Base-by-base conservation (phyloP, 2,329 filamentous ascomycete genomes). In the Cladosporium sphaerospermum region DNA sequence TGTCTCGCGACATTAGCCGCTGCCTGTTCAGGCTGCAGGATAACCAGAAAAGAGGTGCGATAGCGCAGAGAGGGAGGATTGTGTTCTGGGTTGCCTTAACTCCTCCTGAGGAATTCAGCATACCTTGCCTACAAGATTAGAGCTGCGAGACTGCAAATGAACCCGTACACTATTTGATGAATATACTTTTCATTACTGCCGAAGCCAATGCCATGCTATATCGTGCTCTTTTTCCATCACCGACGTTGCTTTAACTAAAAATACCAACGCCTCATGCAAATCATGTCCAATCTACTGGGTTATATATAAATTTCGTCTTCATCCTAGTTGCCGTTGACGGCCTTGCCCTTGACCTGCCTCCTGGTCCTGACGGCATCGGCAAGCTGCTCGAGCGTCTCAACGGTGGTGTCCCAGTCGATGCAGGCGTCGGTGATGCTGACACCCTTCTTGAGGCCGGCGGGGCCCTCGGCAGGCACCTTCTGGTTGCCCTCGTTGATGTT, bases 381-480 rank as follows among this genome's bases (percentile, higher is more conserved):
- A 42, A 99, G 80, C 47, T 78, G 77, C 60, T 86, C 85, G 9
- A 97, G 81, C 2, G 92, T 86, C 0, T 75, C 73, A 63, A 91
- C 85, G 3, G 93, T 97, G 63, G 95, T 89, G 58, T 92, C 83
- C 92, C 91, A 97, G 71, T 84, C 79, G 68, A 99, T 96, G 73
- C 93, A 99, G 45, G 93, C 92, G 72, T 99, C 93, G 0, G 93
- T 99, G 71, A 97, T 97, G 70, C 88, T 93, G 67, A 97, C 88
- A 63, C 93, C 93, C 72, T 96, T 91, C 75, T 95, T 86, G 57
- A 97, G 81, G 33, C 85, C 90, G 8, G 80, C 78, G 71, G 88
- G 89, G 67, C 91, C 92, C 73, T 95, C 89, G 52, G 83, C 78
- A 33, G 91, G 89, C 3, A 96, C 89, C 73, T 96, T 96, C 71